These are phyloP conservation scores for Fusarium sp. DNA, from an alignment of 2,329 filamentous ascomycete genomes.

Conservation along the genomic window DNA sequence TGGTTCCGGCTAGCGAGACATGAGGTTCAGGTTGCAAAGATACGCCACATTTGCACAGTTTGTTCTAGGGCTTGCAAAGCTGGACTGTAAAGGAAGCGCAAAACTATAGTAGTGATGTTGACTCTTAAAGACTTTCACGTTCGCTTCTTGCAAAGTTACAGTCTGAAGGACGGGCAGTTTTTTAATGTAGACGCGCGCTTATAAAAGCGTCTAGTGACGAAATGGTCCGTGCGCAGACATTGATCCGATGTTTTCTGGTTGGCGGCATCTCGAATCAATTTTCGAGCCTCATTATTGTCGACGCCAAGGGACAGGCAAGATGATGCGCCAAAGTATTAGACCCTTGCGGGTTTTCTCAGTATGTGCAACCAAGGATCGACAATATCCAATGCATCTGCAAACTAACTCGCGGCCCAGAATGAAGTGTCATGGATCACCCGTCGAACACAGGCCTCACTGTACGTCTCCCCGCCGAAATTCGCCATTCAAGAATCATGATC, in stretches of 20 bases:
- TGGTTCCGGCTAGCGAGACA: not conserved
- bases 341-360: conserved; percentile 45
- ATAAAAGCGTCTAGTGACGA: conserved; percentile 6
- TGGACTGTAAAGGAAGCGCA: not conserved
- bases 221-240: conserved; percentile 38
- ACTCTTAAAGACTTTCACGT: not conserved
- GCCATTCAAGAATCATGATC: not conserved
- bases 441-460: conserved; percentile 46
- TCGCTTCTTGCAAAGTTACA: not conserved
- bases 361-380: not conserved
- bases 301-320: conserved; percentile 43
- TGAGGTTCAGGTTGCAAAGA: not conserved
- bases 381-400: not conserved
- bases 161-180: not conserved
- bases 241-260: conserved; percentile 40
- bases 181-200: conserved; percentile 25
- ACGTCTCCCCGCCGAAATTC: conserved; percentile 27
- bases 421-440: conserved; percentile 42
- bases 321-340: conserved; percentile 48
- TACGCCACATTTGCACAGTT: not conserved
- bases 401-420: conserved; percentile 34
- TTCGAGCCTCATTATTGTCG: conserved; percentile 39
- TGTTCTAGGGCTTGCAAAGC: not conserved
- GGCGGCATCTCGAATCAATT: conserved; percentile 26
- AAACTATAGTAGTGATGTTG: not conserved